A percentile compares a stretch with the other conserved stretches of the same genome.
These are phyloP conservation scores for Nevesoporus exiguus DNA, from an alignment of 768 basidiomycete species.

Conservation along the genomic window DNA sequence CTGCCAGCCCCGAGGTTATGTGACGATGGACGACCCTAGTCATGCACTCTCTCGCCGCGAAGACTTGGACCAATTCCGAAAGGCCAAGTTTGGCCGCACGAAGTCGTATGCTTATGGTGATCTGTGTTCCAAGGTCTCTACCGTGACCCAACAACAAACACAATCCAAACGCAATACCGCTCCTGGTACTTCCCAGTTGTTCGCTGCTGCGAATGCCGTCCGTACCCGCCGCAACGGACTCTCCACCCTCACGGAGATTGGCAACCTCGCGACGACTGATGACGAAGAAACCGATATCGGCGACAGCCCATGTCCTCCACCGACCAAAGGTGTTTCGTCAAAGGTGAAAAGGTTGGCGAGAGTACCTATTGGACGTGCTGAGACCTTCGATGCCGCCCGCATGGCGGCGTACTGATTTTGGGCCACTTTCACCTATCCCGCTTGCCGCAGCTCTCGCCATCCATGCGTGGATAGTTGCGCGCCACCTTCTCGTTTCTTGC, in stretches of 20 bases:
- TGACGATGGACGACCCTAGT: conserved; percentile 92
- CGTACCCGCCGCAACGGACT: conserved; percentile 60
- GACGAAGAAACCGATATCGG: conserved; percentile 78
- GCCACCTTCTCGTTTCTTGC: too few species aligned
- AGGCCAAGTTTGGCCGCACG: conserved; percentile 81
- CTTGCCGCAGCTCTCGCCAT: conserved; percentile 3
- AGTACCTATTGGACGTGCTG: conserved; percentile 52
- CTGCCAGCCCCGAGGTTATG: conserved; percentile 81
- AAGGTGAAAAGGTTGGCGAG: conserved; percentile 57
- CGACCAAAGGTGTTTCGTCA: conserved; percentile 52
- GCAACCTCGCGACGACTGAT: conserved; percentile 59
- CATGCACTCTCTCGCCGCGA: conserved; percentile 77
- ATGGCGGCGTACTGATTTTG: conserved; percentile 44
- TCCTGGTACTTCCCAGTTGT: conserved; percentile 54
- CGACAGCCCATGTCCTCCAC: conserved; percentile 86
- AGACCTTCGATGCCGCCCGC: conserved; percentile 65
- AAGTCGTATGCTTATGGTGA: conserved; percentile 95
- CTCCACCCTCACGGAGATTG: conserved; percentile 64
- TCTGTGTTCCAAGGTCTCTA: conserved; percentile 40
- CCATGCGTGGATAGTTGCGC: neutral
- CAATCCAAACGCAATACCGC: conserved; percentile 65
- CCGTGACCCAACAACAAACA: conserved; percentile 33
- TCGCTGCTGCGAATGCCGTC: conserved; percentile 68
- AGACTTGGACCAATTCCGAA: conserved; percentile 90
- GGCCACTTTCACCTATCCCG: neutral